These are phyloP conservation scores for Capillidium rhysosporum DNA, from an alignment of 371 early-diverging fungal species.

Conservation along the genomic window DNA sequence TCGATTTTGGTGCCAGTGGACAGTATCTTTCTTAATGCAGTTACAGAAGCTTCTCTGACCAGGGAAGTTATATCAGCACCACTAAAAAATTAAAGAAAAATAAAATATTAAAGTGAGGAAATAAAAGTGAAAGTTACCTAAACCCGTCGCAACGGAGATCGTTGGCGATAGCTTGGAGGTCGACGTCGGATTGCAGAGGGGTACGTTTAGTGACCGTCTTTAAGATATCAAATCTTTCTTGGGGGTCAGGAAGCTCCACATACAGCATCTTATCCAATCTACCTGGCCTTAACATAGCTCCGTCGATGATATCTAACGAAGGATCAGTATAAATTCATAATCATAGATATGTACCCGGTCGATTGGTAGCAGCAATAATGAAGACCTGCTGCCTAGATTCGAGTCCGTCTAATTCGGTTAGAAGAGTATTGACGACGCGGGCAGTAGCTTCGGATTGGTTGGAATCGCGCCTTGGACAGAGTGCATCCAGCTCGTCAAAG, in stretches of 20 bases:
- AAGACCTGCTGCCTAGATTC: constrained; percentile 74
- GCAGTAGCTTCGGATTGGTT: constrained; percentile 77
- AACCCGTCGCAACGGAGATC: constrained; percentile 57
- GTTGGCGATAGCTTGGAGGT: constrained; percentile 48
- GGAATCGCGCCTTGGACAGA: constrained; percentile 58
- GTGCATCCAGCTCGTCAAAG: constrained; percentile 99
- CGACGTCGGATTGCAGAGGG: constrained; percentile 48
- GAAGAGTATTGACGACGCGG: constrained; percentile 93
- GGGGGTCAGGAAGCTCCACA: constrained; percentile 76
- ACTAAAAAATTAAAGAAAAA: constrained; percentile 18
- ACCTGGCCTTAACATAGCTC: constrained; percentile 97
- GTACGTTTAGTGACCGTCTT: constrained; percentile 60
- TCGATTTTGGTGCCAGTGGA: constrained; percentile 8
- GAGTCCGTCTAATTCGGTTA: constrained; percentile 96
- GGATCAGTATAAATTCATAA: not conserved
- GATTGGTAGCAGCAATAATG: constrained; percentile 98
- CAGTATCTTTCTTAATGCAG: constrained; percentile 49
- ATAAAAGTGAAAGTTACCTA: constrained; percentile 10
- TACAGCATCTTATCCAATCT: constrained; percentile 95
- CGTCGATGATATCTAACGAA: constrained; percentile 79
- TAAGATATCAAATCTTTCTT: constrained; percentile 78
- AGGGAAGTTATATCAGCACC: constrained; percentile 93
- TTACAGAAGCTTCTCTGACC: constrained; percentile 74
- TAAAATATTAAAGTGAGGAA: not conserved
- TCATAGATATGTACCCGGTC: constrained; percentile 34